Evolutionary conservation across 2,329 filamentous ascomycete species (phyloP).

Genomic region (Penicillium corylophilum): DNA sequence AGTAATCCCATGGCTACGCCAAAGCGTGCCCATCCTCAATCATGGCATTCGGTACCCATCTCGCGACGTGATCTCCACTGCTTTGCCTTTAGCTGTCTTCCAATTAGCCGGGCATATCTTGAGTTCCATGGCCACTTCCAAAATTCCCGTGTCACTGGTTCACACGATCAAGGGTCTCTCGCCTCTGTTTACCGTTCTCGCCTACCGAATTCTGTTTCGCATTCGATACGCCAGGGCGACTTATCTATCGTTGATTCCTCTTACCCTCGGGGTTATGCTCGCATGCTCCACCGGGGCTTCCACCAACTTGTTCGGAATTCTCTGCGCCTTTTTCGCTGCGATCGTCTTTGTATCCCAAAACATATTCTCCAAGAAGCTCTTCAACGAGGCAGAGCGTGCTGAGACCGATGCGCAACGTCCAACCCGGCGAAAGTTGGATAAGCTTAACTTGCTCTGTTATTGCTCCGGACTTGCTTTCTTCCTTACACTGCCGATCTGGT

Average conservation of each 20-base stretch:
- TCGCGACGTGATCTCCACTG: slow-evolving; percentile 77
- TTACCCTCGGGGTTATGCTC: slow-evolving; percentile 92
- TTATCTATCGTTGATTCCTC: slow-evolving; percentile 83
- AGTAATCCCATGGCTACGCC: slow-evolving; percentile 68
- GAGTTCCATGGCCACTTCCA: slow-evolving; percentile 88
- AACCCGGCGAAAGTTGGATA: slow-evolving; percentile 78
- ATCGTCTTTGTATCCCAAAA: slow-evolving; percentile 97
- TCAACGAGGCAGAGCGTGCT: slow-evolving; percentile 86
- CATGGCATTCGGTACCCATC: slow-evolving; percentile 80
- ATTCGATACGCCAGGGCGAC: slow-evolving; percentile 85
- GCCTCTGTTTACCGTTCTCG: slow-evolving; percentile 89
- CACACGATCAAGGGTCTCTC: slow-evolving; percentile 98
- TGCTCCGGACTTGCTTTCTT: slow-evolving; percentile 92
- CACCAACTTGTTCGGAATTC: slow-evolving; percentile 84
- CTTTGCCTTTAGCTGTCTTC: slow-evolving; percentile 87
- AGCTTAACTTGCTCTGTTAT: slow-evolving; percentile 94
- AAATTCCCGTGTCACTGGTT: slow-evolving; percentile 93
- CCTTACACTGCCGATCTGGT: slow-evolving; percentile 86
- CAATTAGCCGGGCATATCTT: slow-evolving; percentile 92
- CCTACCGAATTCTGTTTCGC: slow-evolving; percentile 84
- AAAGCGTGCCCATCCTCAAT: slow-evolving; percentile 72
- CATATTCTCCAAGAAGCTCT: slow-evolving; percentile 96
- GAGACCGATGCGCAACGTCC: slow-evolving; percentile 69
- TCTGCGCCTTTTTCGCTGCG: slow-evolving; percentile 85
- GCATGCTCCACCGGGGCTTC: slow-evolving; percentile 91